Evolutionary conservation across 2,329 filamentous ascomycete genomes (phyloP).

Genomic region (Aspergillus latus): DNA sequence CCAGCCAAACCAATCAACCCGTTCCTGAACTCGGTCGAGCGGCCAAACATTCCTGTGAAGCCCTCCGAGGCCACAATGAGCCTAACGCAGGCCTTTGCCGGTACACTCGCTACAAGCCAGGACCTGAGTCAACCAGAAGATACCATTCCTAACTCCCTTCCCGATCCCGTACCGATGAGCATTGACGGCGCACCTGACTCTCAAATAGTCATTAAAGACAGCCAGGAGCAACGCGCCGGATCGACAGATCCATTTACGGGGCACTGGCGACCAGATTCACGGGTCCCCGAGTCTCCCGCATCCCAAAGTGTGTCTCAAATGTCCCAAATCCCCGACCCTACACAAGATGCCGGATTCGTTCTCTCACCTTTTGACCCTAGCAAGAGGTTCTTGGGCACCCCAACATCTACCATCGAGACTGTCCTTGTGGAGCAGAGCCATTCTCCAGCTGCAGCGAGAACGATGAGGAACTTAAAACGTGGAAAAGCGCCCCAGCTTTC

Average conservation of each 20-base stretch:
- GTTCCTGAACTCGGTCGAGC: constrained; percentile 33
- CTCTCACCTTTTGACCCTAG: constrained; percentile 69
- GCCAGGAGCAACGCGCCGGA: constrained; percentile 50
- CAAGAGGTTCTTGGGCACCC: constrained; percentile 62
- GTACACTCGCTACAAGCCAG: constrained; percentile 72
- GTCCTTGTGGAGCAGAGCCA: constrained; percentile 56
- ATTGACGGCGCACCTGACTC: constrained; percentile 62
- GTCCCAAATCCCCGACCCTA: constrained; percentile 71
- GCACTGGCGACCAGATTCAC: constrained; percentile 35
- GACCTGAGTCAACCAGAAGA: constrained; percentile 49
- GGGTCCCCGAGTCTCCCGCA: constrained; percentile 39
- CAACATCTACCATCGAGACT: constrained; percentile 70
- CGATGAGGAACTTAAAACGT: constrained; percentile 56
- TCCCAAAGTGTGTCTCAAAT: constrained; percentile 56
- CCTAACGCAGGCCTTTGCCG: constrained; percentile 86
- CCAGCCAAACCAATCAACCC: constrained; percentile 33
- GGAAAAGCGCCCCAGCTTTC: constrained; percentile 46
- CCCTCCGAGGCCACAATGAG: constrained; percentile 60
- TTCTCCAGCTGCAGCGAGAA: constrained; percentile 65
- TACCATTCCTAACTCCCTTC: constrained; percentile 46
- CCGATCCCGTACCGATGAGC: constrained; percentile 58
- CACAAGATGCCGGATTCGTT: constrained; percentile 77
- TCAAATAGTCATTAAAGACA: constrained; percentile 60
- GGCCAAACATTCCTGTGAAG: constrained; percentile 66
- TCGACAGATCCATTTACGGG: constrained; percentile 46